Base-by-base conservation (phyloP, 2,329 filamentous ascomycete genomes). In the Microcyclospora tardicrescens region DNA sequence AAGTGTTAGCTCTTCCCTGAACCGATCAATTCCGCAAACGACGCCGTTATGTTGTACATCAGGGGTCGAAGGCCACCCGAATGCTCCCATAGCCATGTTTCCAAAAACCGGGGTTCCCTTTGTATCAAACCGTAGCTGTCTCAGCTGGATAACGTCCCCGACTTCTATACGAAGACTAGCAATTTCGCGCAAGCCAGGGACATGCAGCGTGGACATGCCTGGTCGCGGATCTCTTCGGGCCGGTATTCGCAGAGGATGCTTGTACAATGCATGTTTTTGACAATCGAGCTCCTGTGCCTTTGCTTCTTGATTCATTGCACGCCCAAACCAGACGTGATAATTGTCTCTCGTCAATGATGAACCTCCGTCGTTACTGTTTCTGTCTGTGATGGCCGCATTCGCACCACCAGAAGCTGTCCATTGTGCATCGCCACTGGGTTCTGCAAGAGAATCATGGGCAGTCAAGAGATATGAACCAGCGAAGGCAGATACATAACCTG, bases 141-240 rank as follows among this genome's bases (percentile, higher is more conserved):
- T 45, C 12, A 52, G 13, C 12, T 43, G 41, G 3, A 54, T 48
- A 3, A 48, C 36, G 32, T 54, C 51, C 8, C 51, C 46, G 10
- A 48, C 35, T 37, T 51, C 49, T n/a, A 52, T 34, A 14, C 40
- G 43, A 9, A 49, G 39, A 38, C 38, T 48, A 24, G 5, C 8
- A 5, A 31, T 27, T 40, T 51, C 48, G 10, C 49, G 45, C 6
- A 54, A 41, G n/a, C 49, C 49, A 14, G 49, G 48, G 2, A 54
- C 45, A 16, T 35, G 33, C 6, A 52, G 43, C 12, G 33, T 33
- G 31, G 37, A 47, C 33, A 45, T 45, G 5, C 31, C 35, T 12
- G 39, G 41, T 15, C 37, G 14, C 19, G 40, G 38, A 36, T 47
- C 45, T 11, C 31, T 11, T n/a, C 8, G 13, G 11, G 39, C 36